Conservation (phyloP, 768 basidiomycete species). For the Suillus placidus region DNA sequence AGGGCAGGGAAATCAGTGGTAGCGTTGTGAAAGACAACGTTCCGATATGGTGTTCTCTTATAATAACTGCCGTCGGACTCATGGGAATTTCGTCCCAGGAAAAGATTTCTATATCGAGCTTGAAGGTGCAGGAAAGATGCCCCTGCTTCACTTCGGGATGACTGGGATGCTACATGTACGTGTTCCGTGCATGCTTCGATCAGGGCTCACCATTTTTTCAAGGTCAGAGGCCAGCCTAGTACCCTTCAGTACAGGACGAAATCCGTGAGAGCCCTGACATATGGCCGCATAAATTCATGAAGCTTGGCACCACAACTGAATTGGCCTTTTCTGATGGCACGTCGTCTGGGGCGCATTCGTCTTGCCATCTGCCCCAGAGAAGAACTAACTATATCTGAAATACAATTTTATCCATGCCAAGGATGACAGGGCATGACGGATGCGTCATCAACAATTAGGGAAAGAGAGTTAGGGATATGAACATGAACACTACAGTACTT, state of each 20-base stretch:
- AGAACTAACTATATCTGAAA: conserved; percentile 72
- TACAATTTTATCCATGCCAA: conserved; percentile 70
- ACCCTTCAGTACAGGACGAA: conserved; percentile 52
- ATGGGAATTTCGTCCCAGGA: conserved; percentile 37
- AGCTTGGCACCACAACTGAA: conserved; percentile 51
- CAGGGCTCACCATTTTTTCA: neutral
- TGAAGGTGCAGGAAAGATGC: conserved; percentile 59
- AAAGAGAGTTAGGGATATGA: neutral
- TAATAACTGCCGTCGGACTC: neutral
- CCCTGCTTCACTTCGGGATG: conserved; percentile 84
- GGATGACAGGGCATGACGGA: neutral
- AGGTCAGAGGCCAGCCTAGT: conserved; percentile 49
- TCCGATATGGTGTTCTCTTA: conserved; percentile 49
- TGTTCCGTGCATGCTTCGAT: neutral
- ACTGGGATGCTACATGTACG: conserved; percentile 77
- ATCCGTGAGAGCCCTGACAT: conserved; percentile 42
- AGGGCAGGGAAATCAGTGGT: conserved; percentile 59
- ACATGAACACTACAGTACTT: neutral
- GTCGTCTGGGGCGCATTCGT: conserved; percentile 71
- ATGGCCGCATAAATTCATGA: conserved; percentile 72
- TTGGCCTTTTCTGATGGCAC: conserved; percentile 74
- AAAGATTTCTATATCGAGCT: conserved; percentile 71
- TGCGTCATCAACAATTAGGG: neutral
- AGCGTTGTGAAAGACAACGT: conserved; percentile 48
- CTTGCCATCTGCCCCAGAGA: conserved; percentile 56